A percentile compares a stretch with the other conserved stretches of the same genome.
These are phyloP conservation scores for Lentinula guzmanii DNA, from an alignment of 768 basidiomycete genomes.

Conservation along the genomic window DNA sequence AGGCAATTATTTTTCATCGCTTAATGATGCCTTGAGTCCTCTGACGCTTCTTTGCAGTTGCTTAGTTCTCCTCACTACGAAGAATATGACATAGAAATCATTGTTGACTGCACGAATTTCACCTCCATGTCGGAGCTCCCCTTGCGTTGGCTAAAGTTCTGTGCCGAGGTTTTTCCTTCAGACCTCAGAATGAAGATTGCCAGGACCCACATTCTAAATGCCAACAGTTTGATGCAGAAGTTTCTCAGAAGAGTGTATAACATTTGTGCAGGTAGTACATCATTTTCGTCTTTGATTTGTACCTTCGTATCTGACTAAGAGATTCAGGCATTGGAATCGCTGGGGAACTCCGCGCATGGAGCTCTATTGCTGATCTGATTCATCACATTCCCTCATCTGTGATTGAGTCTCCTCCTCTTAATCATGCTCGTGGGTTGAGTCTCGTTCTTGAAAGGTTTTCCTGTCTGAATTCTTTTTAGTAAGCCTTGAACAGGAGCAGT, in stretches of 20 bases:
- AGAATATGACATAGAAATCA: constrained; percentile 56
- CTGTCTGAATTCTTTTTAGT: constrained; percentile 28
- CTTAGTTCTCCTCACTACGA: constrained; percentile 42
- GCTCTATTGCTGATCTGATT: constrained; percentile 55
- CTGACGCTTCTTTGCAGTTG: constrained; percentile 29
- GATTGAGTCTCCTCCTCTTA: constrained; percentile 31
- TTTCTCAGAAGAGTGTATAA: constrained; percentile 78
- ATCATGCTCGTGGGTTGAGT: constrained; percentile 48
- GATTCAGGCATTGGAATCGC: constrained; percentile 45
- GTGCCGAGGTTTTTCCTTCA: constrained; percentile 65
- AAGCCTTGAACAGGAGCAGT: constrained; percentile 54
- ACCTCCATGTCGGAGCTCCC: constrained; percentile 72
- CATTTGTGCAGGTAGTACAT: constrained; percentile 34
- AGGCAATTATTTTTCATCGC: constrained; percentile 31
- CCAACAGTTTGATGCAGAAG: constrained; percentile 63
- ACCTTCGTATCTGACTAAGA: not conserved
- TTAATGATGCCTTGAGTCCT: not conserved
- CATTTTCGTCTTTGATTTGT: not conserved
- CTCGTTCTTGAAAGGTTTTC: not conserved
- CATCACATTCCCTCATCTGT: constrained; percentile 46
- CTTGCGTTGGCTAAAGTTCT: constrained; percentile 74
- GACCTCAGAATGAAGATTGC: constrained; percentile 63
- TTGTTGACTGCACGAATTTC: constrained; percentile 81
- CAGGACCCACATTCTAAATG: constrained; percentile 63
- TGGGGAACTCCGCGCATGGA: constrained; percentile 50